Evolutionary conservation across 495 filamentous ascomycete species (phyloP).

Genomic region (Entonaema liquescens): DNA sequence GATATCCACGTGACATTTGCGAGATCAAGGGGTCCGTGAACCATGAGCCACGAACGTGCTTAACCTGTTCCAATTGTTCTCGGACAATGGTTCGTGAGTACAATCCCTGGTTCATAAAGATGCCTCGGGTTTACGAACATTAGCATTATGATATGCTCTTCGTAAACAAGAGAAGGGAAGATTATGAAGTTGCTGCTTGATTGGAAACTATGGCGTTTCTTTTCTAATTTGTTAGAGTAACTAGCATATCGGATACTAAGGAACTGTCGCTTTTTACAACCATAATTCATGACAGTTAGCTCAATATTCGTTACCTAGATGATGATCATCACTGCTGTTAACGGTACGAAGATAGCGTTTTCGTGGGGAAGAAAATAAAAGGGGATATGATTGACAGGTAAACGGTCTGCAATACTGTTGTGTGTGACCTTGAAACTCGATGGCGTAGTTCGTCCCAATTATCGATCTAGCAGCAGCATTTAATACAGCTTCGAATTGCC

Average conservation of each 20-base stretch:
- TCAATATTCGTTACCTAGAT: constrained; percentile 30
- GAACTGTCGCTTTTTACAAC: constrained; percentile 6
- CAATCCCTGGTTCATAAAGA: background rate
- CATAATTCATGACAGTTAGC: constrained; percentile 20
- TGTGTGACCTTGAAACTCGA: background rate
- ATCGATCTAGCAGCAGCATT: background rate
- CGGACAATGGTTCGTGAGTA: background rate
- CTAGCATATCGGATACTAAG: background rate
- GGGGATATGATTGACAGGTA: background rate
- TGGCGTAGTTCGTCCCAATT: background rate
- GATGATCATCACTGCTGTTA: constrained; percentile 33
- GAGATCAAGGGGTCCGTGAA: constrained; percentile 8
- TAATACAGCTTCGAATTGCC: background rate
- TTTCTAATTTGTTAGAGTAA: background rate
- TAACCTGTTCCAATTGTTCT: too few species aligned
- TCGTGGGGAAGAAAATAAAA: constrained; percentile 14
- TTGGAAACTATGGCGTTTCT: background rate
- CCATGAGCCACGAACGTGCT: background rate
- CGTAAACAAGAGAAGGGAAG: background rate
- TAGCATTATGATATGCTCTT: background rate
- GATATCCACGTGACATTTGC: constrained; percentile 12
- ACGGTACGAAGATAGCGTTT: constrained; percentile 20
- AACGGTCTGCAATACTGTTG: background rate
- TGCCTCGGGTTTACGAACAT: background rate
- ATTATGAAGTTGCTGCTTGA: background rate